Base-by-base conservation (phyloP, 352 stramenopile genomes). In the Phytophthora brassicae region DNA sequence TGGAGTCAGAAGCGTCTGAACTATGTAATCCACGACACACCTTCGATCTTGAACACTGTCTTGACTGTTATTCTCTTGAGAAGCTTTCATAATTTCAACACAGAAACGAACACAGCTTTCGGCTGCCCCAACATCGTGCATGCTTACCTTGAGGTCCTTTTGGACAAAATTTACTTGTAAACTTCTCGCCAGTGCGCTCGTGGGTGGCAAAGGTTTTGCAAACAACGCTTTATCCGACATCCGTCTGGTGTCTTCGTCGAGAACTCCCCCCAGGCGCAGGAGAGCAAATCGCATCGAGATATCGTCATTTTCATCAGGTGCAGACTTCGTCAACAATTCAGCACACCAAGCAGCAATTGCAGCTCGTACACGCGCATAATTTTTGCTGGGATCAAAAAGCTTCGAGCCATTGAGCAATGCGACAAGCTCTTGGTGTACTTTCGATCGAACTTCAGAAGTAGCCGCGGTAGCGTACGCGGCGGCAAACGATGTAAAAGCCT, bases 341-440 rank as follows among this genome's bases (percentile, higher is more conserved):
- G 60, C 68, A n/a, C 72, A 78, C 85, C 85, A 94, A 9, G 65
- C 56, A 24, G 75, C 85, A 44, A 94, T 71, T 1, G 79, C 77
- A 43, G 68, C 56, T 38, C 81, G 78, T 6, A 94, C 79, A 5
- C 85, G 82, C 20, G 70, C 64, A 41, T 91, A 94, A 22, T 83
- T 86, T 45, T 79, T 84, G 19, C 42, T 68, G 9, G 49, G 26
- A 26, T 92, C 78, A 20, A 86, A 92, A 4, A 94, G 52, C 28
- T 85, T 89, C 0, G 72, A 70, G 6, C 83, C 73, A 20, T 79
- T 72, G 6, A 90, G 60, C 35, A 94, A 49, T 6, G 66, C 77
- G 17, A 75, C 68, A 1, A 94, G 58, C 50, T 92, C 83, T 11
- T 64, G 51, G 8, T 66, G 66, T 14, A 94, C 69, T 22, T 75